Percentiles rank a stretch among this genome's conserved stretches.
Evolutionary conservation across 1,284 basidiomycete genomes (phyloP).

Genomic region (Neotropicomus parvogracilis): DNA sequence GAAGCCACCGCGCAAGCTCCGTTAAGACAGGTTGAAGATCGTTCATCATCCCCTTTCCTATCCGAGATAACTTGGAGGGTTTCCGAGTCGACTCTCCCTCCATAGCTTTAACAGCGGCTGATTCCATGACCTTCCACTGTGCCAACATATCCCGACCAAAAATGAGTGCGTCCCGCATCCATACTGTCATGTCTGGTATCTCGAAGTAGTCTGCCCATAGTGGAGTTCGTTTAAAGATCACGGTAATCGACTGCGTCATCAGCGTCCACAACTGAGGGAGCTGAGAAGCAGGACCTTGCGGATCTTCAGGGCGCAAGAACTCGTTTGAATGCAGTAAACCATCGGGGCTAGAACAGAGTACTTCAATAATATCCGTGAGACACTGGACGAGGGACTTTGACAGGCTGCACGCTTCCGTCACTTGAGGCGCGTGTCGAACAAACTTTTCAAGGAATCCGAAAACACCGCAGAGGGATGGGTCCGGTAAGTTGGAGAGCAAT

Average conservation of each 20-base stretch:
- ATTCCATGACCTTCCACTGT: constrained; percentile 76
- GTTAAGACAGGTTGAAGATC: constrained; percentile 75
- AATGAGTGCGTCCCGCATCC: constrained; percentile 96
- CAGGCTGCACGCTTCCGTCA: constrained; percentile 81
- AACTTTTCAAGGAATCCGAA: constrained; percentile 65
- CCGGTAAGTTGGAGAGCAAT: constrained; percentile 64
- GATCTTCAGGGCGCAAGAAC: constrained; percentile 52
- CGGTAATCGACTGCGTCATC: constrained; percentile 76
- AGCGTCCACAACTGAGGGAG: constrained; percentile 77
- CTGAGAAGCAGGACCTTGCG: constrained; percentile 44
- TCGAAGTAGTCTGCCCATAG: constrained; percentile 80
- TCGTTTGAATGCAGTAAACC: constrained; percentile 59
- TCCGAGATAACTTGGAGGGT: constrained; percentile 40
- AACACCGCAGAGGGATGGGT: constrained; percentile 66
- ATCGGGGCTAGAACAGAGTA: constrained; percentile 69
- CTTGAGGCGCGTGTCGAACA: constrained; percentile 52
- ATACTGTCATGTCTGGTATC: constrained; percentile 81
- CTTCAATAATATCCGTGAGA: constrained; percentile 87
- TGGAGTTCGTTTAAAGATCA: constrained; percentile 82
- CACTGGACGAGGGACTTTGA: constrained; percentile 88
- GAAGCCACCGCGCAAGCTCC: constrained; percentile 81
- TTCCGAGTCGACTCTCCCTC: constrained; percentile 31
- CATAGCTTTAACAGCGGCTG: constrained; percentile 46
- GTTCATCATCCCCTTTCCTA: constrained; percentile 71
- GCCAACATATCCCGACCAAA: constrained; percentile 83